These are phyloP conservation scores for Microbotryum violaceum DNA, from an alignment of 1,284 basidiomycete genomes.

Conservation along the genomic window DNA sequence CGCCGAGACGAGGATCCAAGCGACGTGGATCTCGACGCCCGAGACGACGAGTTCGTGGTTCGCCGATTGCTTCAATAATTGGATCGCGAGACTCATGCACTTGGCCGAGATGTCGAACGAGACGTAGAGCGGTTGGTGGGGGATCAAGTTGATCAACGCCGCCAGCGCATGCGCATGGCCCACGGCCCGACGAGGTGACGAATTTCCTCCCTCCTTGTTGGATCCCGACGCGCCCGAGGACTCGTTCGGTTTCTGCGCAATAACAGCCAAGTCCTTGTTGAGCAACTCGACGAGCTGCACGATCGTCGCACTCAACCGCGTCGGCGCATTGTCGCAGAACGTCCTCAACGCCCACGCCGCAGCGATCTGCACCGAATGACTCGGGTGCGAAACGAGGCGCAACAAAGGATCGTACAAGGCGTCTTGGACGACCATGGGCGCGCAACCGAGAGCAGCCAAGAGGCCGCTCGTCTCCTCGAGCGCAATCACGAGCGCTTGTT, in stretches of 20 bases:
- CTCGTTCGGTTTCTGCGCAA: slow-evolving; percentile 32
- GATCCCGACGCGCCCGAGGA: background rate
- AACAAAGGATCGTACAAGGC: slow-evolving; percentile 77
- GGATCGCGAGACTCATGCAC: slow-evolving; percentile 82
- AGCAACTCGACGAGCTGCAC: slow-evolving; percentile 66
- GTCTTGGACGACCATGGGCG: slow-evolving; percentile 81
- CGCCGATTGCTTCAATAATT: slow-evolving; percentile 79
- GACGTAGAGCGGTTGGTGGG: slow-evolving; percentile 81
- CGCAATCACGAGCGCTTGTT: slow-evolving; percentile 64
- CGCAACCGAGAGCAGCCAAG: slow-evolving; percentile 82
- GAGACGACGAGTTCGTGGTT: slow-evolving; percentile 82
- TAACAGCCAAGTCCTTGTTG: slow-evolving; percentile 61
- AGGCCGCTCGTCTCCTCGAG: slow-evolving; percentile 78
- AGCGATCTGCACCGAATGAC: slow-evolving; percentile 73
- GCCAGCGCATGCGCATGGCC: slow-evolving; percentile 86
- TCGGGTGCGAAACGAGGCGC: slow-evolving; percentile 77
- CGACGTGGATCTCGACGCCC: slow-evolving; percentile 79
- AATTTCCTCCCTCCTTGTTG: slow-evolving; percentile 34
- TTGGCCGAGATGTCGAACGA: slow-evolving; percentile 88
- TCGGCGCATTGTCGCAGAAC: slow-evolving; percentile 82
- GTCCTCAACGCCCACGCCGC: slow-evolving; percentile 80
- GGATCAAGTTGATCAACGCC: slow-evolving; percentile 75
- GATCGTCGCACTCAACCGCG: slow-evolving; percentile 70
- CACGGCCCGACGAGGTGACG: slow-evolving; percentile 62
- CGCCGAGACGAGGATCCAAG: slow-evolving; percentile 86